Percentiles rank a stretch among this genome's conserved stretches.
phyloP scores from a whole-genome alignment of 257 asterid genomes.

The Salvia miltiorrhiza region DNA sequence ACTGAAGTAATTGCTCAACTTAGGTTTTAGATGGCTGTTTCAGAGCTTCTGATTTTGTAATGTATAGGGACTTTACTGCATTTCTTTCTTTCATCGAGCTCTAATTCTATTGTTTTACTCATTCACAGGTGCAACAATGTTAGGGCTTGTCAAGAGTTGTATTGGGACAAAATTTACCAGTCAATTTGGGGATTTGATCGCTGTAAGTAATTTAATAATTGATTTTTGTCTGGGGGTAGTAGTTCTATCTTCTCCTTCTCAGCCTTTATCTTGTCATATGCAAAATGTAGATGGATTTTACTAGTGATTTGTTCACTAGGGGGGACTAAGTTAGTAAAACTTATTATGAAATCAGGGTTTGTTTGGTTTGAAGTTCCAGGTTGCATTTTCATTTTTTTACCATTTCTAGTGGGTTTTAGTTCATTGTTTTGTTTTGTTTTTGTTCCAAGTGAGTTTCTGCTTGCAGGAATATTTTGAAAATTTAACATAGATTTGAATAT shows the following conservation, averaged over 20 bases:
- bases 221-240: not conserved
- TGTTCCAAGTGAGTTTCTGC: not conserved
- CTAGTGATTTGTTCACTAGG: not conserved
- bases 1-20: conserved; percentile 12
- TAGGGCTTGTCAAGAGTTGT: conserved; percentile 90
- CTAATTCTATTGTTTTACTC: conserved; percentile 14
- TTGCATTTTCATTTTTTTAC: not conserved
- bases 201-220: conserved; percentile 50
- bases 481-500: not conserved
- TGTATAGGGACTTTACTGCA: not conserved
- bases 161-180: conserved; percentile 95
- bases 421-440: not conserved
- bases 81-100: conserved; percentile 18
- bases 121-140: conserved; percentile 69
- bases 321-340: not conserved
- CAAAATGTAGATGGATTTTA: not conserved
- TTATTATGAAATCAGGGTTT: not conserved
- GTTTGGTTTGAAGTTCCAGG: not conserved
- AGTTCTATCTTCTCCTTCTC: not conserved
- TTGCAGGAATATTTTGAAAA: not conserved
- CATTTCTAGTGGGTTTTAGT: not conserved
- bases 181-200: conserved; percentile 90
- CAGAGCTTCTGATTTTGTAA: not conserved
- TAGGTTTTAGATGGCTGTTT: not conserved
- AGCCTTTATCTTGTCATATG: not conserved